Evolutionary conservation across 2,329 filamentous ascomycete species (phyloP).

Genomic region (Claviceps quebecensis): DNA sequence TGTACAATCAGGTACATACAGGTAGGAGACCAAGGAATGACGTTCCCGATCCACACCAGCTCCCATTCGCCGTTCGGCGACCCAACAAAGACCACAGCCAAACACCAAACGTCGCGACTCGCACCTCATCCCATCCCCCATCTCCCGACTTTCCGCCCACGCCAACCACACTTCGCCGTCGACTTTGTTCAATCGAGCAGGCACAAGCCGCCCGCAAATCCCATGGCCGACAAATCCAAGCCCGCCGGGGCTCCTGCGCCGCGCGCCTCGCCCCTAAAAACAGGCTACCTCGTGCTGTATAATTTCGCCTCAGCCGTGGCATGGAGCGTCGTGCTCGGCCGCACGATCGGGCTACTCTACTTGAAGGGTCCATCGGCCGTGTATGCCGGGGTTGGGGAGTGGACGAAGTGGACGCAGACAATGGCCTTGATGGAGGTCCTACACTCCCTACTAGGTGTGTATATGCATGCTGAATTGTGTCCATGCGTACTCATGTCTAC

Average conservation of each 20-base stretch:
- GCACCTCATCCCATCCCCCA: no score
- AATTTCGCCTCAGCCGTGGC: conserved; percentile 64
- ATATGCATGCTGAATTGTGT: neutral
- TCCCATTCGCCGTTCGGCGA: no score
- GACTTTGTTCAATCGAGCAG: no score
- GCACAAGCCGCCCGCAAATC: no score
- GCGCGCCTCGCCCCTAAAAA: conserved; percentile 23
- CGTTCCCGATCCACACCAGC: no score
- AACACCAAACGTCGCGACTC: no score
- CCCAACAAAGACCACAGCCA: no score
- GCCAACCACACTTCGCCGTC: no score
- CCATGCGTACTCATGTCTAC: no score
- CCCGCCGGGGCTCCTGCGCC: neutral
- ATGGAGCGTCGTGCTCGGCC: conserved; percentile 65
- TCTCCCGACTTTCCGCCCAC: no score
- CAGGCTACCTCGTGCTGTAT: conserved; percentile 69
- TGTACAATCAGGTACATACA: no score
- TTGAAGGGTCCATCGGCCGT: conserved; percentile 43
- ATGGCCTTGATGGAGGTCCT: conserved; percentile 69
- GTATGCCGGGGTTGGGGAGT: conserved; percentile 48
- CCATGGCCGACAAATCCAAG: neutral
- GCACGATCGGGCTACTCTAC: conserved; percentile 43
- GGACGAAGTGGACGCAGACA: conserved; percentile 70
- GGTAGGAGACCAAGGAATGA: no score
- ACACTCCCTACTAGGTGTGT: conserved; percentile 61